Evolutionary conservation across 2,329 filamentous ascomycete species (phyloP).

Genomic region (Beauveria asiatica): DNA sequence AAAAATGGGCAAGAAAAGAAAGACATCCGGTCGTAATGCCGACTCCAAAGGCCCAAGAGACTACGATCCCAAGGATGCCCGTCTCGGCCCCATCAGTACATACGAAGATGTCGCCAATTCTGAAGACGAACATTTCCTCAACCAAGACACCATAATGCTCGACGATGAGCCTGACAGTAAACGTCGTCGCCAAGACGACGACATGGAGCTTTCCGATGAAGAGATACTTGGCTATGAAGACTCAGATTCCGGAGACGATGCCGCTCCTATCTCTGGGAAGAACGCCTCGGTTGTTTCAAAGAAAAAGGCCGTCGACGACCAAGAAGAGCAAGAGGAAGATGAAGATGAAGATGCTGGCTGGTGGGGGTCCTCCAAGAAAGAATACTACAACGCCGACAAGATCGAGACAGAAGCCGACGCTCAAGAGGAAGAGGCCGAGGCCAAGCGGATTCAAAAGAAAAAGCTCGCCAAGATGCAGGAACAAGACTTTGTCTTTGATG

Average conservation of each 20-base stretch:
- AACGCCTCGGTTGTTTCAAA: conserved; percentile 16
- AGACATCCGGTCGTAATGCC: conserved; percentile 46
- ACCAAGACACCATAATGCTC: conserved; percentile 77
- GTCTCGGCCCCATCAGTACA: conserved; percentile 51
- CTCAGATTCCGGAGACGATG: conserved; percentile 33
- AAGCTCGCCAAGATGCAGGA: conserved; percentile 83
- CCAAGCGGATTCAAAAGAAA: conserved; percentile 80
- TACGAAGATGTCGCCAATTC: conserved; percentile 87
- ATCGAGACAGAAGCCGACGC: conserved; percentile 60
- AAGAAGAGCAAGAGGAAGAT: conserved; percentile 44
- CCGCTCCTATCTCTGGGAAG: conserved; percentile 30
- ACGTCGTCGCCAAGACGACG: conserved; percentile 62
- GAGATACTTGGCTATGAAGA: conserved; percentile 46
- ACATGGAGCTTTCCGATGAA: conserved; percentile 54
- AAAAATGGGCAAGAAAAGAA: conserved; percentile 60
- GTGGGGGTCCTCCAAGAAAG: conserved; percentile 82
- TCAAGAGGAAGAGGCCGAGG: conserved; percentile 85
- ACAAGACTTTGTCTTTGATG: conserved; percentile 88
- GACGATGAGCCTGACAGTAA: conserved; percentile 76
- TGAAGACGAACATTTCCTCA: conserved; percentile 86
- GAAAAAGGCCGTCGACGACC: conserved; percentile 33
- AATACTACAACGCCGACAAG: conserved; percentile 86
- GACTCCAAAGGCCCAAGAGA: conserved; percentile 45
- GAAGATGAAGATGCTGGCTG: conserved; percentile 53
- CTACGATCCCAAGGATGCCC: conserved; percentile 48